These are phyloP conservation scores for Cucumis melo DNA, from an alignment of 306 rosid genomes.

Conservation along the genomic window DNA sequence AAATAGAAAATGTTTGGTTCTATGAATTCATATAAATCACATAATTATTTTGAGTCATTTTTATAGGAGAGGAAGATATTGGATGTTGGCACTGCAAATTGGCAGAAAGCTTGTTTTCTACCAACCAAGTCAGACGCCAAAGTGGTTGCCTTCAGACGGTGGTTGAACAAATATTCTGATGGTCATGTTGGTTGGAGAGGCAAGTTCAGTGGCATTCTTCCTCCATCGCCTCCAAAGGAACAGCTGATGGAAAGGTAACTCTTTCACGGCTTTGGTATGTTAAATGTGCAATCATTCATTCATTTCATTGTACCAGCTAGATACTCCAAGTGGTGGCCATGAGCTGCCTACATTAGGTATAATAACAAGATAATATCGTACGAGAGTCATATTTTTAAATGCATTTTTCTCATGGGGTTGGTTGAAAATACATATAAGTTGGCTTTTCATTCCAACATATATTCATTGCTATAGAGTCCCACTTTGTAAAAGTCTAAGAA, in stretches of 20 bases:
- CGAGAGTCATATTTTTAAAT: background rate
- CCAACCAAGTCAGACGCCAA: slow-evolving; percentile 83
- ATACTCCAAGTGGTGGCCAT: background rate
- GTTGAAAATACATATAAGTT: background rate
- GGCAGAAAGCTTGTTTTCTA: slow-evolving; percentile 85
- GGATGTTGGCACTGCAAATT: slow-evolving; percentile 49
- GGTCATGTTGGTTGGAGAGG: slow-evolving; percentile 88
- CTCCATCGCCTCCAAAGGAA: slow-evolving; percentile 72
- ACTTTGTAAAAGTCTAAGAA: background rate
- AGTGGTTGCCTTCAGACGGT: slow-evolving; percentile 69
- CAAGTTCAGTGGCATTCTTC: slow-evolving; percentile 51
- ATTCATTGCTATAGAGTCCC: background rate
- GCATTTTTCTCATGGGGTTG: background rate
- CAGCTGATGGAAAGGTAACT: slow-evolving; percentile 75
- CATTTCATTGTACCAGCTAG: background rate
- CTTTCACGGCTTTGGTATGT: background rate
- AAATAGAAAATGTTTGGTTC: background rate
- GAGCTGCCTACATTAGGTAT: background rate
- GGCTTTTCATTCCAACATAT: background rate
- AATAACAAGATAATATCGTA: background rate
- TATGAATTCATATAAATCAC: background rate
- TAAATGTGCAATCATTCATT: background rate
- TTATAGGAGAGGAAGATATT: slow-evolving; percentile 48
- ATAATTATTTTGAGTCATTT: background rate
- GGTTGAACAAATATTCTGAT: slow-evolving; percentile 71